A percentile compares a stretch with the other conserved stretches of the same genome.
Conservation (phyloP, 1,139 yeast genomes). For the Yamadazyma atmosphaerica region DNA sequence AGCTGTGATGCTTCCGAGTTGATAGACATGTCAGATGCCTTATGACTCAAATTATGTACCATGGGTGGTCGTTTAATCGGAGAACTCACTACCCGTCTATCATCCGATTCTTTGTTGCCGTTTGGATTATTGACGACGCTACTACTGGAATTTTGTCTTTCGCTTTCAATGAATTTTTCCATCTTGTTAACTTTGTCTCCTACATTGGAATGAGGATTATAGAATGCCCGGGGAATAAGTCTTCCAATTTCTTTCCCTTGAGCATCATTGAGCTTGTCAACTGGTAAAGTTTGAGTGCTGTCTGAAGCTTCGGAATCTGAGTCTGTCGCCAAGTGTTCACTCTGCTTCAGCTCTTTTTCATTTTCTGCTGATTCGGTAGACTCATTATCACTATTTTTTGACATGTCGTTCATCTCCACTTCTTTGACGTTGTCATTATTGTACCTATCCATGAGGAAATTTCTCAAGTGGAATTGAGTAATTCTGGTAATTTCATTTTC, state of each 20-base stretch:
- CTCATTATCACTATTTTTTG: constrained; percentile 4
- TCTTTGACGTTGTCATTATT: constrained; percentile 20
- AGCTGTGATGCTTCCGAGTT: constrained; percentile 6
- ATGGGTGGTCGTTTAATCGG: background rate
- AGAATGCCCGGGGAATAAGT: constrained; percentile 25
- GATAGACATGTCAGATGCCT: constrained; percentile 17
- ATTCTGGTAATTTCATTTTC: constrained; percentile 92
- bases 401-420: constrained; percentile 14
- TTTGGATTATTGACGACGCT: background rate
- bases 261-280: constrained; percentile 13
- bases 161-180: constrained; percentile 22
- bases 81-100: background rate
- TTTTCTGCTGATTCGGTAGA: constrained; percentile 3
- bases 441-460: constrained; percentile 60
- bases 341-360: constrained; percentile 2
- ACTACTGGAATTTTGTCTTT: constrained; percentile 4
- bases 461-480: constrained; percentile 84
- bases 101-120: background rate
- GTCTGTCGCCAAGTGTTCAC: background rate
- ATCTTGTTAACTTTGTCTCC: constrained; percentile 28
- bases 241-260: constrained; percentile 21
- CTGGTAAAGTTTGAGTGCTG: constrained; percentile 1
- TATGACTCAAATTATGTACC: constrained; percentile 10
- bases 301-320: background rate
- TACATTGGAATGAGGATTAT: constrained; percentile 15